A percentile compares a stretch with the other conserved stretches of the same genome.
Evolutionary conservation across 306 rosid genomes (phyloP).

Genomic region (Vachellia collinsii): DNA sequence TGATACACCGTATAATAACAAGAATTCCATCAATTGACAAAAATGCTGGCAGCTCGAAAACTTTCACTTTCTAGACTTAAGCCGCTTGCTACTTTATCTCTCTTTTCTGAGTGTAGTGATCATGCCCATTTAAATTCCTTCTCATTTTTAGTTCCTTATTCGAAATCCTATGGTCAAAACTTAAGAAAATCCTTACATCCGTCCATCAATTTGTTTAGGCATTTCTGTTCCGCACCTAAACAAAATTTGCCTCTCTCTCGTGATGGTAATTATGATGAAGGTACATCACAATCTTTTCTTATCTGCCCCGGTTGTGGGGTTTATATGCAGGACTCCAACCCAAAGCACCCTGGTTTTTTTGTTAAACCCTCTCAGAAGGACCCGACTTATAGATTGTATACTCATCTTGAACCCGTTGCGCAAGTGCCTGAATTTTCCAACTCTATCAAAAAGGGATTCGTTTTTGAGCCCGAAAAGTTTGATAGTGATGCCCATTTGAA

Average conservation of each 20-base stretch:
- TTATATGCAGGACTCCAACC: constrained; percentile 70
- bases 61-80: constrained; percentile 48
- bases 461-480: constrained; percentile 55
- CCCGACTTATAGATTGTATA: constrained; percentile 46
- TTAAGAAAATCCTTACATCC: constrained; percentile 19
- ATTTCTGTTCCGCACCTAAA: constrained; percentile 36
- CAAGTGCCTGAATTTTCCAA: constrained; percentile 72
- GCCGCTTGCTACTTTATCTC: constrained; percentile 28
- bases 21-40: constrained; percentile 9
- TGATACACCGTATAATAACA: constrained; percentile 9
- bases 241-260: constrained; percentile 56
- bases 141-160: constrained; percentile 13
- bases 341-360: constrained; percentile 86
- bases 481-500: constrained; percentile 30
- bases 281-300: constrained; percentile 38
- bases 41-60: constrained; percentile 48
- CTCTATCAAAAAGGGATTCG: constrained; percentile 68
- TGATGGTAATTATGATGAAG: constrained; percentile 84
- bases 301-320: constrained; percentile 96
- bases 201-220: constrained; percentile 29
- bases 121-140: constrained; percentile 19
- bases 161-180: constrained; percentile 30
- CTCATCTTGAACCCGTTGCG: constrained; percentile 61
- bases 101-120: constrained; percentile 32
- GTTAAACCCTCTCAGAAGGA: constrained; percentile 73